A percentile compares a stretch with the other conserved stretches of the same genome.
Evolutionary conservation across 768 basidiomycete species (phyloP).

Genomic region (Hydnum rufescens): DNA sequence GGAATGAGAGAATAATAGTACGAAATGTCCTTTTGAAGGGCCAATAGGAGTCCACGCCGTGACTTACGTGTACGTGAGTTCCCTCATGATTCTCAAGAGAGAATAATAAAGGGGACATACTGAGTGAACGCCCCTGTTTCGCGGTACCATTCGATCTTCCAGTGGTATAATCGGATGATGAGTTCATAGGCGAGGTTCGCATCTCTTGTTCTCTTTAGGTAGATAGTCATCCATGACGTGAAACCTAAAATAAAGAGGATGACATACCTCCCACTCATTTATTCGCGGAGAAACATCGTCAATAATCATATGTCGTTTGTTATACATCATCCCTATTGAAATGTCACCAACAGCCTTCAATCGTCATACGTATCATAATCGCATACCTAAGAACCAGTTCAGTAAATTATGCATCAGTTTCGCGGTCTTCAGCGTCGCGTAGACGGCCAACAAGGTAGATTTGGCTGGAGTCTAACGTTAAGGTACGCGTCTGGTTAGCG

Average conservation of each 20-base stretch:
- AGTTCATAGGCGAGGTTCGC: conserved; percentile 32
- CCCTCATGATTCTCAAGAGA: background rate
- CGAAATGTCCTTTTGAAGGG: conserved; percentile 30
- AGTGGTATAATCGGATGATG: conserved; percentile 39
- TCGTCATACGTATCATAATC: background rate
- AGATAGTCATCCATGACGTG: background rate
- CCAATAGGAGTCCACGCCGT: conserved; percentile 4
- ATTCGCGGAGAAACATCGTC: conserved; percentile 41
- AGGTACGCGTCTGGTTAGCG: background rate
- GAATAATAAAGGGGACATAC: conserved; percentile 23
- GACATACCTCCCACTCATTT: conserved; percentile 36
- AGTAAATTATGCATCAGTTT: background rate
- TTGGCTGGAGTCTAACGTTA: background rate
- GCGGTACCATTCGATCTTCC: conserved; percentile 63
- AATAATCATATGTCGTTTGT: conserved; percentile 36
- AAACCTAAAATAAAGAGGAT: background rate
- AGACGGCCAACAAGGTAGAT: background rate
- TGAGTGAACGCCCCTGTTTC: conserved; percentile 23
- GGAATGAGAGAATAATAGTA: conserved; percentile 48
- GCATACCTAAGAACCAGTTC: background rate
- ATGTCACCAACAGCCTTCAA: background rate
- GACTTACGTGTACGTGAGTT: conserved; percentile 1
- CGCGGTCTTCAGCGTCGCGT: background rate
- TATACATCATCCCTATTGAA: conserved; percentile 7
- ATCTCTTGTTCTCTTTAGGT: conserved; percentile 26